Evolutionary conservation across 78 protist genomes (phyloP).

Genomic region (Anaeramoeba ignava): DNA sequence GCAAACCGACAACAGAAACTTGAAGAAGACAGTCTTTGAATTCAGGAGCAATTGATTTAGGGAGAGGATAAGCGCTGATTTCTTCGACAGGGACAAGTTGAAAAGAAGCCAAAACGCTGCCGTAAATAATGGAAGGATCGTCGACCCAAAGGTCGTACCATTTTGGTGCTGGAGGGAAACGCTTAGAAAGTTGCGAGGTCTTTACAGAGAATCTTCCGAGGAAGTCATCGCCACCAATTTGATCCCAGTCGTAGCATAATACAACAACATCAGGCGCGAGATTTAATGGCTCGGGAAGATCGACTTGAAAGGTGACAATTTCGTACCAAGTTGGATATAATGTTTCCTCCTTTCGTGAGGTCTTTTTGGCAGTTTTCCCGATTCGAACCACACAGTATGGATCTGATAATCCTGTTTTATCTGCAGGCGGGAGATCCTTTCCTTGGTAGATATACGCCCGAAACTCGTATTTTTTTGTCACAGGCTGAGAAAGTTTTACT

Average conservation of each 20-base stretch:
- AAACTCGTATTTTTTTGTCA: slow-evolving; percentile 9
- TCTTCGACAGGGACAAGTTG: slow-evolving; percentile 6
- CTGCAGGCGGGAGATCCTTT: slow-evolving; percentile 2
- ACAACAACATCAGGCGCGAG: slow-evolving; percentile 6
- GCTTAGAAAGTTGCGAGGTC: too few species aligned
- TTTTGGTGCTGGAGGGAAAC: too few species aligned
- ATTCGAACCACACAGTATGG: neutral
- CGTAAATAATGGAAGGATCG: too few species aligned
- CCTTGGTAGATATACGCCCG: slow-evolving; percentile 7
- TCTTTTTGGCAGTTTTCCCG: neutral
- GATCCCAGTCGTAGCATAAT: neutral
- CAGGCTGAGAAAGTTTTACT: neutral
- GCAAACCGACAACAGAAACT: slow-evolving; percentile 11
- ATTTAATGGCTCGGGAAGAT: neutral
- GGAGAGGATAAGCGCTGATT: neutral
- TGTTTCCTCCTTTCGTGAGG: slow-evolving; percentile 13
- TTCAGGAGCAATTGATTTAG: slow-evolving; percentile 3
- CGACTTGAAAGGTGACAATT: slow-evolving; percentile 5
- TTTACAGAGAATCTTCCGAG: neutral
- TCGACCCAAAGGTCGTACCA: too few species aligned
- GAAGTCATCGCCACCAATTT: slow-evolving; percentile 1
- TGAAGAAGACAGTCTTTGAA: slow-evolving; percentile 6
- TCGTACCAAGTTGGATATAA: slow-evolving; percentile 6
- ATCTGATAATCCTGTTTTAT: neutral
- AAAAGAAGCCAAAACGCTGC: slow-evolving; percentile 8